Evolutionary conservation across 805 yeast species (phyloP).

Genomic region (Starmerella etchellsii): DNA sequence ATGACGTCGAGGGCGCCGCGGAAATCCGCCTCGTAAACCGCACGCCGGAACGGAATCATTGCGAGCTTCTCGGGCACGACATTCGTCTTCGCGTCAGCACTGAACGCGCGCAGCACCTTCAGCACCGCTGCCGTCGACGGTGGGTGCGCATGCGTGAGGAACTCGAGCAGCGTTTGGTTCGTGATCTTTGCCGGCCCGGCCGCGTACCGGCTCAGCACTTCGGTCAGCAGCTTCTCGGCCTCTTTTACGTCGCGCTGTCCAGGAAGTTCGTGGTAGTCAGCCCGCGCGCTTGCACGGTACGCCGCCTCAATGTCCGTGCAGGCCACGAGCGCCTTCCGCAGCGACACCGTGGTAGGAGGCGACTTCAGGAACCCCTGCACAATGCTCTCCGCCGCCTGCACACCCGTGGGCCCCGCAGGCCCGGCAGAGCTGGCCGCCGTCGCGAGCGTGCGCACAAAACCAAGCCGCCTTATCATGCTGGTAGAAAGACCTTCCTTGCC

Average conservation of each 20-base stretch:
- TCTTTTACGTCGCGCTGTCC: constrained; percentile 17
- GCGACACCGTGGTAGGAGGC: constrained; percentile 1
- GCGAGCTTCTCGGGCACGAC: constrained; percentile 26
- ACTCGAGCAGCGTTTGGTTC: constrained; percentile 18
- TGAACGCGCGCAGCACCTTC: constrained; percentile 17
- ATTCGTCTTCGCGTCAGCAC: constrained; percentile 6
- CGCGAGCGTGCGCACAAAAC: constrained; percentile 1
- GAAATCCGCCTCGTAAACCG: constrained; percentile 47
- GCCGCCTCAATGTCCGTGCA: constrained; percentile 21
- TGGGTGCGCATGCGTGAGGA: constrained; percentile 19
- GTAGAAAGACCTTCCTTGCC: no score
- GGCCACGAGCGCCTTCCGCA: constrained; percentile 21
- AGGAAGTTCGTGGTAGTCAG: constrained; percentile 16
- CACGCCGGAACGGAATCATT: constrained; percentile 49
- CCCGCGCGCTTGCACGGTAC: constrained; percentile 14
- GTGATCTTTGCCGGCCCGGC: constrained; percentile 6
- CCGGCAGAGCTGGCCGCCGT: no score
- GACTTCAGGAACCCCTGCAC: constrained; percentile 2
- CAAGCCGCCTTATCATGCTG: no score
- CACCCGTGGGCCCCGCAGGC: no score
- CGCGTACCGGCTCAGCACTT: constrained; percentile 14
- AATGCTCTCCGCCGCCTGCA: not conserved
- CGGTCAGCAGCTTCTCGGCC: constrained; percentile 18
- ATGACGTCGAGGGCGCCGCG: constrained; percentile 44
- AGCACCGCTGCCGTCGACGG: constrained; percentile 19